phyloP scores from a whole-genome alignment of 345 rosid species.

The Geranium brycei region DNA sequence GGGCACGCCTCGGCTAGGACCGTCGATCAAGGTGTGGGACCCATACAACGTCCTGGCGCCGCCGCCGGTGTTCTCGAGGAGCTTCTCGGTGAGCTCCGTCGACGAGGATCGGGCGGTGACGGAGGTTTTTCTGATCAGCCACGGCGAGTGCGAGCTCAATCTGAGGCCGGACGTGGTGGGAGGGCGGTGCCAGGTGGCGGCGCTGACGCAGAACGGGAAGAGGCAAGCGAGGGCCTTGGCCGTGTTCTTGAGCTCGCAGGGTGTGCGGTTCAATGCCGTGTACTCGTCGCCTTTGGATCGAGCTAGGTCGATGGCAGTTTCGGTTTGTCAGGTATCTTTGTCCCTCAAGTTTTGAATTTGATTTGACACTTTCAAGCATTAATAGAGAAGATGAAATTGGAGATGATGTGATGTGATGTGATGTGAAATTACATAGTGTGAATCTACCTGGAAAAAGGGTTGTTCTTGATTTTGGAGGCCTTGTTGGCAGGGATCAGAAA shows the following conservation, averaged over 20 bases:
- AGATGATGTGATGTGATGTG: neutral
- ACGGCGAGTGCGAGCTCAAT: constrained; percentile 68
- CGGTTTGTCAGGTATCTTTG: constrained; percentile 59
- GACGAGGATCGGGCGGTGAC: constrained; percentile 28
- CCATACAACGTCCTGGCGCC: neutral
- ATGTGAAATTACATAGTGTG: neutral
- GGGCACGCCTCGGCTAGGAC: constrained; percentile 83
- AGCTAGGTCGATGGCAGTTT: constrained; percentile 66
- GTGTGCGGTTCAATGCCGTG: constrained; percentile 56
- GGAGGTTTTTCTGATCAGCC: constrained; percentile 65
- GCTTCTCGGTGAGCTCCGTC: constrained; percentile 19
- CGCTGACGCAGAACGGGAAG: constrained; percentile 59
- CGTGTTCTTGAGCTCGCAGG: constrained; percentile 71
- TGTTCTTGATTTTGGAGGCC: neutral
- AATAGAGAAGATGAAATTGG: neutral
- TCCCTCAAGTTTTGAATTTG: neutral
- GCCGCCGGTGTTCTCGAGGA: constrained; percentile 36
- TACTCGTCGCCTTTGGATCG: constrained; percentile 76
- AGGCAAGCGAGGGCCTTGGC: constrained; percentile 93
- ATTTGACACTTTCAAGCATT: neutral
- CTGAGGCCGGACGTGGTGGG: constrained; percentile 67
- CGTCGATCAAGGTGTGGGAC: constrained; percentile 44
- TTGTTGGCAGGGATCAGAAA: neutral
- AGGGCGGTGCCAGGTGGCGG: constrained; percentile 62
- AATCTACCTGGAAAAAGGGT: neutral